phyloP scores from a whole-genome alignment of 108 stramenopile species.

The Phaeodactylum tricornutum region DNA sequence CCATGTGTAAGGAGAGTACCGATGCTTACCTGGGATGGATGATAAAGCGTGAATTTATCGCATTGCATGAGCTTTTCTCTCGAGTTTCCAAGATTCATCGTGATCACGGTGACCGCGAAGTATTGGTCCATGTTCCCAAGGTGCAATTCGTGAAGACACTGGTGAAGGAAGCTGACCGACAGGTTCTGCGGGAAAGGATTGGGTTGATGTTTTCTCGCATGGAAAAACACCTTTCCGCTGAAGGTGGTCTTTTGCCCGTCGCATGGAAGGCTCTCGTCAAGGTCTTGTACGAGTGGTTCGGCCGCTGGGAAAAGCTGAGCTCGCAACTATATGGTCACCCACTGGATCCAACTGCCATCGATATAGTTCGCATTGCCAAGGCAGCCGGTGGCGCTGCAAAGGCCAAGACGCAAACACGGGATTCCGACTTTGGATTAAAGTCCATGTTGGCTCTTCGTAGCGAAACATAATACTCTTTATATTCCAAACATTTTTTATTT shows the following conservation, averaged over 20 bases:
- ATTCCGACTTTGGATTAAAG: slow-evolving; percentile 6
- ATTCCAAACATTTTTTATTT: too few relatives aligned
- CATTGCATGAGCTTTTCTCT: slow-evolving; percentile 76
- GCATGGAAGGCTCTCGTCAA: slow-evolving; percentile 87
- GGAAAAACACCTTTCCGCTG: slow-evolving; percentile 84
- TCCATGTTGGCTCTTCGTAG: slow-evolving; percentile 1
- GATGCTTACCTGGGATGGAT: slow-evolving; percentile 87
- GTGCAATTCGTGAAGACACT: slow-evolving; percentile 69
- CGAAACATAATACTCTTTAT: too few relatives aligned
- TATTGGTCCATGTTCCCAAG: slow-evolving; percentile 72
- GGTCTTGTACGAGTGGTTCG: slow-evolving; percentile 87
- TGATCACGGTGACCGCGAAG: slow-evolving; percentile 79
- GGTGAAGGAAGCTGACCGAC: slow-evolving; percentile 74
- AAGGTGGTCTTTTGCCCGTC: slow-evolving; percentile 72
- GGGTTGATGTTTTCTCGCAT: slow-evolving; percentile 71
- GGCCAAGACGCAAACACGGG: neutral
- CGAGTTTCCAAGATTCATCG: slow-evolving; percentile 70
- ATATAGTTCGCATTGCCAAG: slow-evolving; percentile 83
- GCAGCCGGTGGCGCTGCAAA: slow-evolving; percentile 35
- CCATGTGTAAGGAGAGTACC: slow-evolving; percentile 78
- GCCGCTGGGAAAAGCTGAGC: slow-evolving; percentile 82
- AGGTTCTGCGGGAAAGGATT: slow-evolving; percentile 81
- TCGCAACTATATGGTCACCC: slow-evolving; percentile 73
- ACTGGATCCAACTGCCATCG: slow-evolving; percentile 74
- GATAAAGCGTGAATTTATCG: slow-evolving; percentile 86